Evolutionary conservation across 352 stramenopile genomes (phyloP).

Genomic region (Pythium scleroteichum): DNA sequence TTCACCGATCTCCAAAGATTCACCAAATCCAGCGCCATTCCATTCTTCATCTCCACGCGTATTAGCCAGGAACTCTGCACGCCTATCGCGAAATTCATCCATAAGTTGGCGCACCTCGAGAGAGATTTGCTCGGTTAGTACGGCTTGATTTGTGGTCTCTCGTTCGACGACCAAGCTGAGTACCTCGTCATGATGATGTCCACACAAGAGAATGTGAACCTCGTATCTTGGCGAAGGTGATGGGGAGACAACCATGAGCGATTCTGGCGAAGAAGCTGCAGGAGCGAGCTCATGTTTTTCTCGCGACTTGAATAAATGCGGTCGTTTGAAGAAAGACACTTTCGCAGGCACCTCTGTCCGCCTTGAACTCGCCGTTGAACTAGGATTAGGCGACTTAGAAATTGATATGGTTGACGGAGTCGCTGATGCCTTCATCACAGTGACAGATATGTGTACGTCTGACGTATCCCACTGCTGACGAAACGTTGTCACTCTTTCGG

Average conservation of each 20-base stretch:
- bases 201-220: slow-evolving; percentile 36
- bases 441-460: slow-evolving; percentile 6
- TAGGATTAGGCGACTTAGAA: no score
- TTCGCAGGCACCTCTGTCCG: not conserved
- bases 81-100: slow-evolving; percentile 14
- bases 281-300: slow-evolving; percentile 1
- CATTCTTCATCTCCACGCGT: slow-evolving; percentile 57
- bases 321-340: slow-evolving; percentile 33
- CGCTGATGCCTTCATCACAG: slow-evolving; percentile 22
- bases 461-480: slow-evolving; percentile 7
- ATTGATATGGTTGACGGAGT: not conserved
- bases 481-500: slow-evolving; percentile 42
- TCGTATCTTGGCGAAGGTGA: slow-evolving; percentile 11
- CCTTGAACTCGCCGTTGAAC: no score
- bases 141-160: slow-evolving; percentile 2
- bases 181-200: slow-evolving; percentile 16
- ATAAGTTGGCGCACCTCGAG: slow-evolving; percentile 24
- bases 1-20: slow-evolving; percentile 24
- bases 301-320: slow-evolving; percentile 31
- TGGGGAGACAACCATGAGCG: not conserved
- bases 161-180: slow-evolving; percentile 25
- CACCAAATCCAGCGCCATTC: slow-evolving; percentile 40
- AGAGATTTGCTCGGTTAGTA: slow-evolving; percentile 24
- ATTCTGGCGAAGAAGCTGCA: not conserved
- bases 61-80: slow-evolving; percentile 19